Evolutionary conservation across 1,284 basidiomycete genomes (phyloP).

Genomic region (Rhodotorula sp.): DNA sequence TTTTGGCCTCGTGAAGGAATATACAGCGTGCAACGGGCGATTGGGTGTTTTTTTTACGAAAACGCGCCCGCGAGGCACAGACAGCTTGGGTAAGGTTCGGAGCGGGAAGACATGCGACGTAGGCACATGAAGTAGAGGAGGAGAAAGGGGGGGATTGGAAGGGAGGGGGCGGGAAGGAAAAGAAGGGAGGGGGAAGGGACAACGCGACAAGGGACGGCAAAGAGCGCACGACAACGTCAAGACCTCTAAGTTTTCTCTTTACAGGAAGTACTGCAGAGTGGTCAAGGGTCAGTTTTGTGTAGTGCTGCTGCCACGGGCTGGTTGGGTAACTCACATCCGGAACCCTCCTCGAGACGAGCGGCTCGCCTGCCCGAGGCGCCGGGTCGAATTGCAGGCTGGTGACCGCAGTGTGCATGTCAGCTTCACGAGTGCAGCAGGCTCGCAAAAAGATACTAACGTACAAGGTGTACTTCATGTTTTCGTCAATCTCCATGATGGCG

Average conservation of each 20-base stretch:
- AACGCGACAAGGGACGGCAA: not conserved
- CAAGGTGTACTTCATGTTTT: slow-evolving; percentile 69
- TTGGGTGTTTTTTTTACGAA: not conserved
- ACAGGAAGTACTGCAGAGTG: slow-evolving; percentile 35
- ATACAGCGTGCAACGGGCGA: not conserved
- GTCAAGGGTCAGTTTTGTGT: accelerated
- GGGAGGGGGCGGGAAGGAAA: not conserved
- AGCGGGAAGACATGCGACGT: not conserved
- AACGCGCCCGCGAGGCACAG: not conserved
- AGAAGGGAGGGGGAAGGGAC: not conserved
- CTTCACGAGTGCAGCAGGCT: too few species aligned
- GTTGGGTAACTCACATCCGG: slow-evolving; percentile 61
- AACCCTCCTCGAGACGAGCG: slow-evolving; percentile 94
- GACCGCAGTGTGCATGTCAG: slow-evolving; percentile 7
- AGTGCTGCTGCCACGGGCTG: not conserved
- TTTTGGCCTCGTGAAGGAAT: not conserved
- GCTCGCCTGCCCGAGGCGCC: slow-evolving; percentile 95
- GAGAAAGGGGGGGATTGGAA: not conserved
- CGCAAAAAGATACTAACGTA: slow-evolving; percentile 35
- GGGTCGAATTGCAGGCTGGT: slow-evolving; percentile 97
- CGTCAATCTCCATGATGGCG: slow-evolving; percentile 99
- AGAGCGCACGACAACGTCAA: not conserved
- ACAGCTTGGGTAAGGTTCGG: not conserved
- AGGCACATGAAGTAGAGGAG: not conserved
- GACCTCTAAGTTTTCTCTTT: slow-evolving; percentile 8